Conservation (phyloP, 129 eudicot genomes). For the Tagetes patula region DNA sequence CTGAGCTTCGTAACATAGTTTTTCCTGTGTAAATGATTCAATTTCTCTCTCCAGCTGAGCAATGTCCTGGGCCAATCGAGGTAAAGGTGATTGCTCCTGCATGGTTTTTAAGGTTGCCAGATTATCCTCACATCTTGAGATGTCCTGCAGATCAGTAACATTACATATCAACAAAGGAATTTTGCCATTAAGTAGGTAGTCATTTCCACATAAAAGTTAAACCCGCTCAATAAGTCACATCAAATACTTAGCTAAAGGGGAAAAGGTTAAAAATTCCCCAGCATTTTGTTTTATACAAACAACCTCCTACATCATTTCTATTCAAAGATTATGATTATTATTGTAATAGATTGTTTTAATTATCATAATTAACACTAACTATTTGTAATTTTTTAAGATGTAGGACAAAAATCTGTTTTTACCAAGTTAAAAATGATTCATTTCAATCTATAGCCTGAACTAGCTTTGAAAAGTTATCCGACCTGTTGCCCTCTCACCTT, state of each 20-base stretch:
- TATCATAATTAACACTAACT: background rate
- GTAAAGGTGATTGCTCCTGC: slow-evolving; percentile 76
- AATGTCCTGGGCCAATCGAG: slow-evolving; percentile 68
- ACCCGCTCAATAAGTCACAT: background rate
- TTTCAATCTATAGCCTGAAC: background rate
- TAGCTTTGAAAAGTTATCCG: background rate
- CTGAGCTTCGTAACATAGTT: slow-evolving; percentile 94
- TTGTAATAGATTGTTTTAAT: background rate
- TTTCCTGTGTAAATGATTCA: slow-evolving; percentile 75
- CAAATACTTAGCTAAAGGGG: background rate
- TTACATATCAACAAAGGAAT: background rate
- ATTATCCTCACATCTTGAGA: slow-evolving; percentile 77
- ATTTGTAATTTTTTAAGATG: background rate
- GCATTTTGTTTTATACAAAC: background rate
- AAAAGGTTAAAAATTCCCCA: background rate
- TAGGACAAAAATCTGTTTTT: background rate
- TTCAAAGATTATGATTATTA: background rate
- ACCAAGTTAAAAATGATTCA: background rate
- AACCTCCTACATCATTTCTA: background rate
- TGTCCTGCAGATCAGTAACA: slow-evolving; percentile 53
- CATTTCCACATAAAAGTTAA: background rate
- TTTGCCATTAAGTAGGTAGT: background rate
- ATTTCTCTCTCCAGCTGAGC: slow-evolving; percentile 77
- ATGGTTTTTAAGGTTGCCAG: slow-evolving; percentile 65
- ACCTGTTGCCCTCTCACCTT: background rate